Evolutionary conservation across 805 yeast genomes (phyloP).

Genomic region (Isabelozyma heimii): DNA sequence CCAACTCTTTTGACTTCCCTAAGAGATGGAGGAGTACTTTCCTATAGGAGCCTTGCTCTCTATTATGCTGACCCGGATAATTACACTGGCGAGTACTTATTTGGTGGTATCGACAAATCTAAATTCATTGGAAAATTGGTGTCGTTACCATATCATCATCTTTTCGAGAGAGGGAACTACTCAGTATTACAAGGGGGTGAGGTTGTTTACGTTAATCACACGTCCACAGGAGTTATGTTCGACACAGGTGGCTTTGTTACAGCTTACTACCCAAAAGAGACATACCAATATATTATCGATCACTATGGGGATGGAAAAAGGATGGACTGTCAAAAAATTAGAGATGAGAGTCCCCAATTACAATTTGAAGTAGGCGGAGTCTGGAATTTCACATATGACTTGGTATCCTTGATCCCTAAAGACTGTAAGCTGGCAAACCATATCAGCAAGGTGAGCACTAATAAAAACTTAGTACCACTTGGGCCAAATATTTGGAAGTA

Average conservation of each 20-base stretch:
- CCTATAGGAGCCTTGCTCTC: neutral
- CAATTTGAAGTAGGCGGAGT: neutral
- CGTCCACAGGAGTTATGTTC: neutral
- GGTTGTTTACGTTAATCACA: neutral
- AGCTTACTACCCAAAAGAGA: neutral
- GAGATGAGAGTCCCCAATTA: neutral
- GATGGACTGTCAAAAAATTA: neutral
- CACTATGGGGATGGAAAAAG: neutral
- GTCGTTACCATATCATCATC: neutral
- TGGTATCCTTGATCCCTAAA: neutral
- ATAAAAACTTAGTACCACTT: neutral
- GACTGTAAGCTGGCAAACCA: too few relatives aligned
- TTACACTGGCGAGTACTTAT: neutral
- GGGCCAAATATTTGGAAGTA: neutral
- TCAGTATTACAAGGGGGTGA: neutral
- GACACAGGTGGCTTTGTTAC: neutral
- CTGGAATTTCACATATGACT: neutral
- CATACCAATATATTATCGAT: neutral
- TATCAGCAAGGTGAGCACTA: too few relatives aligned
- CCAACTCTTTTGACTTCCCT: neutral
- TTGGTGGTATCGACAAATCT: neutral
- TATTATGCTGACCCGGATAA: neutral
- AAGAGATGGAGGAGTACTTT: neutral
- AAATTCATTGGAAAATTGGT: neutral
- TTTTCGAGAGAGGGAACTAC: neutral